Base-by-base conservation (phyloP, 2,329 filamentous ascomycete genomes). In the Ascochyta viciae-villosae region DNA sequence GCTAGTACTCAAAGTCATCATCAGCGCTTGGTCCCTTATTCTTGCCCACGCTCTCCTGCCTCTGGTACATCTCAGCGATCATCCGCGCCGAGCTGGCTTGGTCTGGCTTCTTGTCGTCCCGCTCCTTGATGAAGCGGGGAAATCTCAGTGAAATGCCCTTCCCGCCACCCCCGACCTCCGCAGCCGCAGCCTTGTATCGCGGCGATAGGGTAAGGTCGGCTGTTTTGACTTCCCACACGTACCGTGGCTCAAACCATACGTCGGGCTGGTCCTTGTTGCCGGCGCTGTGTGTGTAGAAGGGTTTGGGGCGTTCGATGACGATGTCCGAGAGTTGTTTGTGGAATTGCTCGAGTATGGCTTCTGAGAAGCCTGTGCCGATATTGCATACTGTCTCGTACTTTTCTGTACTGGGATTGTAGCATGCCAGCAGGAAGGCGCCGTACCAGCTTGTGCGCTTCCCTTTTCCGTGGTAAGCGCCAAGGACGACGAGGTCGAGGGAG, bases 201-300 rank as follows among this genome's bases (percentile, higher is more conserved):
- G 95, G 95, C 65, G 89, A 94, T 22, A 99, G 84, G 1, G 95
- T 98, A 67, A 99, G 77, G 80, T 99, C 95, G 1, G 95, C 95
- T 12, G 94, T 96, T 81, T 94, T 96, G 65, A 99, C 93, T 78
- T 99, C 95, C 95, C 95, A 99, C 1, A 99, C 95, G 68, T 89
- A 89, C 38, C 88, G 87, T 13, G 95, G 91, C 81, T 99, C 95
- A 74, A 99, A 95, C 95, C 95, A 99, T 34, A 99, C 92, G 74
- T 99, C 95, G 1, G 95, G 95, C 75, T 99, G 95, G 74, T 98
- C 92, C 77, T 96, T 94, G 45, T 87, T 87, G 46, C 91, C 91
- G 0, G 83, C 80, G 4, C 90, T 92, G 76, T 99, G 95, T 1
- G 87, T 83, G 77, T 98, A 99, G 76, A 96, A 99, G 0, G 95